Evolutionary conservation across 192 early-diverging fungal genomes (phyloP), one percentile per base, ranked within the genome.

Genomic region (Coemansia sp.): DNA sequence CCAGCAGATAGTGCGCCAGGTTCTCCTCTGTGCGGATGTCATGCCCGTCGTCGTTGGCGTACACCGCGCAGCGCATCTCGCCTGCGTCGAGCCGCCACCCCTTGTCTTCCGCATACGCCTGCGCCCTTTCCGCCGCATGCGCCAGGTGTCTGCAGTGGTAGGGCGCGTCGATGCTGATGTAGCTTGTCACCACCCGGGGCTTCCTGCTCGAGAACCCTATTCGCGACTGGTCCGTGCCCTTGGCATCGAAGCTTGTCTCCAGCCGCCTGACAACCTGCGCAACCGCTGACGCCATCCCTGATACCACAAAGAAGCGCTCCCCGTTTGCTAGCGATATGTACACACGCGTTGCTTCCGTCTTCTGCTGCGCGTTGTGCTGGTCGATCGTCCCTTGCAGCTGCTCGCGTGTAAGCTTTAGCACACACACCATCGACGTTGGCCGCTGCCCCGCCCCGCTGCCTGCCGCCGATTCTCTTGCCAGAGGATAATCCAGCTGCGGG

Each of bases 251-350:
- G 57, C 91, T 77, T 64, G 88, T 87, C 48, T 89, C 87, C 22
- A 95, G 85, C 54, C 85, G 81, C n/a, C 87, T 77, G 70, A 91
- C 91, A 59, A 97, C 83, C 82, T 87, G 90, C 65, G 91, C 89
- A 20, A 96, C 69, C 4, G 88, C 89, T 63, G 93, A 84, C 17
- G 89, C 85, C 48, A 84, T 88, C 22, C 95, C 95, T 13, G 92
- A 92, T 64, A 88, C 91, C 33, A 97, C 90, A 62, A 87, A 83
- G 9, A 89, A 85, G 47, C 86, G 88, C 14, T 88, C 82, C 0
- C 93, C 89, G 62, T 98, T 98, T 64, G 88, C 71, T 17, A 98
- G 85, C 3, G 92, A 87, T 69, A 98, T 70, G 50, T 90, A 75
- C 64, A 96, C 87, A 30, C 85, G 78, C 61, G 77, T 84, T 42